Evolutionary conservation across 768 basidiomycete genomes (phyloP).

Genomic region (Kwoniella sp.): DNA sequence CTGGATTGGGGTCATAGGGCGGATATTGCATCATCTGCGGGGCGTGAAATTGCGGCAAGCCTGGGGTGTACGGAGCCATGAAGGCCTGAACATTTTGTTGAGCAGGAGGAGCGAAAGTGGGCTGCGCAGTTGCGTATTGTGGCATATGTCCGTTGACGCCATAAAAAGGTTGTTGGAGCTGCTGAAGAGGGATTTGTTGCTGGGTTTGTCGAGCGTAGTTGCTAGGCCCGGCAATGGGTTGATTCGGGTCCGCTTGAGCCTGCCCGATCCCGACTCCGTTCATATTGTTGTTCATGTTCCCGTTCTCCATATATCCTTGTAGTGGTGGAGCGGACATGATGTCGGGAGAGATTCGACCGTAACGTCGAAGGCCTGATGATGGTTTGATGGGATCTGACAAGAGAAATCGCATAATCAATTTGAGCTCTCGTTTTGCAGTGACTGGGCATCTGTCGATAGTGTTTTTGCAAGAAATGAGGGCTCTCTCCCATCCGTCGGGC

Average conservation of each 20-base stretch:
- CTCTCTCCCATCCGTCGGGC: too few relatives aligned
- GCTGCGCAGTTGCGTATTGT: neutral
- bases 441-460: too few relatives aligned
- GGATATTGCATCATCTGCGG: conserved; percentile 10
- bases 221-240: conserved; percentile 20
- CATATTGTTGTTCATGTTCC: neutral
- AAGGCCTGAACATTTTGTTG: conserved; percentile 8
- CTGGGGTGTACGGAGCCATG: conserved; percentile 8
- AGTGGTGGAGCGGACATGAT: conserved; percentile 17
- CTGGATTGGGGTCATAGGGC: conserved; percentile 2
- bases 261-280: neutral
- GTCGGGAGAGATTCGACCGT: neutral
- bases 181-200: conserved; percentile 9
- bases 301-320: conserved; percentile 13
- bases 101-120: conserved; percentile 1
- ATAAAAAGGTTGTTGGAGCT: conserved; percentile 3
- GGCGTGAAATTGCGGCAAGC: conserved; percentile 4
- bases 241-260: conserved; percentile 3
- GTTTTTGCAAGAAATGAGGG: too few relatives aligned
- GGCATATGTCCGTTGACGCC: conserved; percentile 15
- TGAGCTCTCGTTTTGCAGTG: too few relatives aligned
- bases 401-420: too few relatives aligned
- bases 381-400: too few relatives aligned
- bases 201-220: conserved; percentile 13
- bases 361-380: neutral